phyloP scores from a whole-genome alignment of 2,329 filamentous ascomycete genomes.

The Exophiala sideris region DNA sequence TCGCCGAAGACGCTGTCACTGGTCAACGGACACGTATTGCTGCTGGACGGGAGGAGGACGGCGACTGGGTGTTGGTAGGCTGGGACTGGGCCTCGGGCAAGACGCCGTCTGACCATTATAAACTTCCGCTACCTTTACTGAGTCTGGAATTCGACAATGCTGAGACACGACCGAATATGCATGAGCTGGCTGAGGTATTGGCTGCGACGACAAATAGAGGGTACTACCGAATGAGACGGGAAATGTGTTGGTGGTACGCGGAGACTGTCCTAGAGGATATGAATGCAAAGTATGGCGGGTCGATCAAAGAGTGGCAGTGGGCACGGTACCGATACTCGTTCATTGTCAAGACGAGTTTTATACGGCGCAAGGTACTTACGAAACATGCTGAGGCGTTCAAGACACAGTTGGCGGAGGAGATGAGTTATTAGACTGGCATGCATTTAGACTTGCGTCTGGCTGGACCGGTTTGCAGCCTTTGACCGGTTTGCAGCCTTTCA shows the following conservation, averaged over 20 bases:
- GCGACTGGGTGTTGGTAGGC: conserved; percentile 21
- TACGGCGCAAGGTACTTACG: conserved; percentile 13
- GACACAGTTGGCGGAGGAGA: conserved; percentile 12
- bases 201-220: conserved; percentile 10
- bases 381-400: conserved; percentile 20
- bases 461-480: too few relatives aligned
- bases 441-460: background rate
- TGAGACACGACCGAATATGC: conserved; percentile 7
- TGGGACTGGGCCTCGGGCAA: conserved; percentile 19
- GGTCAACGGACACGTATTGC: conserved; percentile 16
- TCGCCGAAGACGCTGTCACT: conserved; percentile 18
- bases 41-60: conserved; percentile 21
- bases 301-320: conserved; percentile 25
- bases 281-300: conserved; percentile 11
- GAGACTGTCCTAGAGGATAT: conserved; percentile 21
- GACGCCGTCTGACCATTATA: conserved; percentile 21
- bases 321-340: conserved; percentile 25
- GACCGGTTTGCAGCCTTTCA: too few relatives aligned
- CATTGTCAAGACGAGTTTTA: conserved; percentile 20
- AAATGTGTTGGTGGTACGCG: conserved; percentile 28
- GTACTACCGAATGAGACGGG: conserved; percentile 17
- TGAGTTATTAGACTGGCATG: conserved; percentile 13
- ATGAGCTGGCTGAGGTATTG: conserved; percentile 13
- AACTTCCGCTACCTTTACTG: conserved; percentile 23
- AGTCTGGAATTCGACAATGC: conserved; percentile 16